Base-by-base conservation (phyloP, 495 filamentous ascomycete species). In the Friedmanniomyces endolithicus region DNA sequence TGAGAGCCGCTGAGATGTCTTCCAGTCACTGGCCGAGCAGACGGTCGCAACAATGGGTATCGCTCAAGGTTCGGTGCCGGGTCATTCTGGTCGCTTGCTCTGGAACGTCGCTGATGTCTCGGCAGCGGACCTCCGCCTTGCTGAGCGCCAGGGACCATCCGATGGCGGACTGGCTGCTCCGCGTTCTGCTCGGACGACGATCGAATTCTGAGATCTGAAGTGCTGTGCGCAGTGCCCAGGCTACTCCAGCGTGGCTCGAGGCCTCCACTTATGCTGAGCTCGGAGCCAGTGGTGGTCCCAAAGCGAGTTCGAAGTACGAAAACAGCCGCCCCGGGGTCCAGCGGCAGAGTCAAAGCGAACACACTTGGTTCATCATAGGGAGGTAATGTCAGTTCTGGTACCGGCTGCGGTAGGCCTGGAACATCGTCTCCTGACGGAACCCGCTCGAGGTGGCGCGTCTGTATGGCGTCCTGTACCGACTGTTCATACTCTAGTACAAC, bases 251-350 rank as follows among this genome's bases (percentile, higher is more conserved):
- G 53, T n/a, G 44, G 41, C 14, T 60, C 40, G 11, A 49, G 33
- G 16, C 25, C 33, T 8, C 35, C 25, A 2, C n/a, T 19, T 3
- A 20, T 12, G 24, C 8, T 12, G 33, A 34, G 9, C 39, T 55
- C 52, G 7, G 39, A 48, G 29, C 24, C 46, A 20, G 33, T 31
- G 14, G 20, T 29, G 6, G 55, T 53, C 11, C 48, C 59, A 45
- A 57, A 61, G 20, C 55, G 59, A 17, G 27, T 53, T 3, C 54
- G 53, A 11, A 54, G 59, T 1, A 61, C 46, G 55, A 61, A 61
- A 39, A 61, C 59, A 7, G 59, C 53, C 6, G 59, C 59, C 0
- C 35, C 59, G 9, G 48, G 44, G 24, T 61, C 46, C 16, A 61
- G 24, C 0, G 45, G 8, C 1, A 37, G 24, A 22, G 50, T 43